Base-by-base conservation (phyloP, 2,329 filamentous ascomycete species). In the Arthrocladium fulminans region DNA sequence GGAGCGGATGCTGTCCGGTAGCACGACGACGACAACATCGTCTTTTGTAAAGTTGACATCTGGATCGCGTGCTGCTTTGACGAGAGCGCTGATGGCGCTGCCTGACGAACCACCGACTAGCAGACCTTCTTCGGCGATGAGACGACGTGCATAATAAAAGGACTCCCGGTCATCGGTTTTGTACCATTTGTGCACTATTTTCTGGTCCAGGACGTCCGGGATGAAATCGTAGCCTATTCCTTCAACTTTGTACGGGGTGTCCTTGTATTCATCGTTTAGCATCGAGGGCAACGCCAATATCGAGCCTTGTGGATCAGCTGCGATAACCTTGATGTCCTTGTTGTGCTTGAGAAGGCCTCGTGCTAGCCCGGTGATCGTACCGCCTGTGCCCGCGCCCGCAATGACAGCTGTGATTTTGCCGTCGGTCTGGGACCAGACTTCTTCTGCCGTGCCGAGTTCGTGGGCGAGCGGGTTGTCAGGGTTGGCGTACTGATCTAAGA, bases 141-240 rank as follows among this genome's bases (percentile, higher is more conserved):
- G 72, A 37, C 89, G 77, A 45, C 94, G 78, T n/a, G 92, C 87
- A 62, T 87, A 89, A 64, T 81, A 76, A 70, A 98, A 98, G 2
- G 89, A 89, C 64, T 95, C 86, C 52, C 80, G 78, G 63, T 98
- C 92, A 53, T 90, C 86, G 2, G 92, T 98, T 79, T 98, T 98
- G 73, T 96, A 97, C 92, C 92, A 98, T 63, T 84, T 85, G 66
- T 96, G 86, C 24, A 98, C 86, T 3, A 78, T 66, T 23, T 81
- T 68, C 61, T 84, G 87, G 57, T 92, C 82, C 48, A 98, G 74
- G 3, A 98, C 94, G 20, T 97, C 87, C 5, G 94, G 92, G 51
- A 98, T 85, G 66, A 98, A 98, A 66, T 98, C 92, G 66, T 98
- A 98, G 17, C 92, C 92, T 60, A 98, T 98, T 37, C 92, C 92